These are phyloP conservation scores for Alternaria postmessia DNA, from an alignment of 2,329 filamentous ascomycete genomes.

Conservation along the genomic window DNA sequence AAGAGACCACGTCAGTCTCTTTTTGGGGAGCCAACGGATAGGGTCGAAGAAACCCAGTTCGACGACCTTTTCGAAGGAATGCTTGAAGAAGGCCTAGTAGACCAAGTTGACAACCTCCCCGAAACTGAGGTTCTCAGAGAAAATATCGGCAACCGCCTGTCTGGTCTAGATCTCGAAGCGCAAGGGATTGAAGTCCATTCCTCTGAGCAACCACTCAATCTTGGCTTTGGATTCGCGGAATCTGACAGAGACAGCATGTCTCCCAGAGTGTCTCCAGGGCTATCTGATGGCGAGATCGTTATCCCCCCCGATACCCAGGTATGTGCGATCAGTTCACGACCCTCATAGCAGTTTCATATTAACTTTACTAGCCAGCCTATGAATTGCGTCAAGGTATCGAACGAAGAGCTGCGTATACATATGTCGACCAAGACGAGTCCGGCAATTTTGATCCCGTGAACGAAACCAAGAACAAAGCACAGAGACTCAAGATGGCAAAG, in stretches of 20 bases:
- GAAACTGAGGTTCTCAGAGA: neutral
- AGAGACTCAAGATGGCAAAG: constrained; percentile 17
- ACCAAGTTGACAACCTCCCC: neutral
- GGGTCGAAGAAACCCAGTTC: neutral
- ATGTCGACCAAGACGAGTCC: constrained; percentile 49
- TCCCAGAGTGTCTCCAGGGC: constrained; percentile 14
- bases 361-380: constrained; percentile 26
- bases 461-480: constrained; percentile 17
- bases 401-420: constrained; percentile 30
- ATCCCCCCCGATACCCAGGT: constrained; percentile 24
- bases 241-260: constrained; percentile 15
- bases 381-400: constrained; percentile 36
- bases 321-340: neutral
- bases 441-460: constrained; percentile 47
- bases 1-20: constrained; percentile 29
- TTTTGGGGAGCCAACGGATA: constrained; percentile 18
- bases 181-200: constrained; percentile 2
- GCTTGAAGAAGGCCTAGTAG: neutral
- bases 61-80: constrained; percentile 1
- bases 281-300: constrained; percentile 19
- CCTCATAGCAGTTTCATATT: neutral
- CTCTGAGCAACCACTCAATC: neutral
- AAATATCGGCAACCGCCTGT: constrained; percentile 20
- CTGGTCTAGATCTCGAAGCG: constrained; percentile 22
- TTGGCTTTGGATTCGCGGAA: constrained; percentile 13